Conservation (phyloP, 805 yeast genomes). For the Candida stauntonica region DNA sequence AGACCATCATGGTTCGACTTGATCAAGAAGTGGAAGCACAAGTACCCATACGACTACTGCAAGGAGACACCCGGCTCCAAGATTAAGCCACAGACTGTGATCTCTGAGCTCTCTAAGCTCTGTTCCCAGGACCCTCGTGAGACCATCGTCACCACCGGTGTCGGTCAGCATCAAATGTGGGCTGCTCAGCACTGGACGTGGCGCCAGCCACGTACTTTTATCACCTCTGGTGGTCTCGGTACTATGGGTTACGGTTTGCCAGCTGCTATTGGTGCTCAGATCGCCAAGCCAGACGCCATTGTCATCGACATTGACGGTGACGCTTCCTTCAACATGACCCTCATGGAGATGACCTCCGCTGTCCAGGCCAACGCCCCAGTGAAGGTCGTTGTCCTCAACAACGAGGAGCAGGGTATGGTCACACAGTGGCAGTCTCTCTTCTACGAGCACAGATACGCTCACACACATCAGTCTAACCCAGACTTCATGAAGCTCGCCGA, state of each 20-base stretch:
- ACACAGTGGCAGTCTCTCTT: slow-evolving; percentile 98
- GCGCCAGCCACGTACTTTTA: slow-evolving; percentile 87
- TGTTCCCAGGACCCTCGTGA: slow-evolving; percentile 61
- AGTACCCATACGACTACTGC: slow-evolving; percentile 83
- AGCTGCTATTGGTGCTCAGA: slow-evolving; percentile 97
- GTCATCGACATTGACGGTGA: slow-evolving; percentile 98
- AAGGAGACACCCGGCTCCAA: slow-evolving; percentile 72
- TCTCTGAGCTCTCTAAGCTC: slow-evolving; percentile 71
- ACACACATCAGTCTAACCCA: slow-evolving; percentile 95
- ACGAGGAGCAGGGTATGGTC: slow-evolving; percentile 99
- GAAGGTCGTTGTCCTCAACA: slow-evolving; percentile 83
- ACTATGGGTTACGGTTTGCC: slow-evolving; percentile 99
- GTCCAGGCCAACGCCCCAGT: slow-evolving; percentile 91
- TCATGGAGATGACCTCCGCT: slow-evolving; percentile 89
- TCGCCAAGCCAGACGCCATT: slow-evolving; percentile 89
- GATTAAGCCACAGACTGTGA: slow-evolving; percentile 91
- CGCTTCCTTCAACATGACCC: slow-evolving; percentile 98
- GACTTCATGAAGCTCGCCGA: slow-evolving; percentile 91
- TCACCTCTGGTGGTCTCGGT: slow-evolving; percentile 98
- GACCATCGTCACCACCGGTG: slow-evolving; percentile 93
- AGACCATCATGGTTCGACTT: slow-evolving; percentile 79
- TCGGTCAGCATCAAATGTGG: slow-evolving; percentile 99
- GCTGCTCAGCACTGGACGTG: slow-evolving; percentile 97
- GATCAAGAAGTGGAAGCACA: slow-evolving; percentile 76
- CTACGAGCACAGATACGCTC: slow-evolving; percentile 96